Evolutionary conservation across 2,329 filamentous ascomycete species (phyloP).

Genomic region (Fusarium keratoplasticum): DNA sequence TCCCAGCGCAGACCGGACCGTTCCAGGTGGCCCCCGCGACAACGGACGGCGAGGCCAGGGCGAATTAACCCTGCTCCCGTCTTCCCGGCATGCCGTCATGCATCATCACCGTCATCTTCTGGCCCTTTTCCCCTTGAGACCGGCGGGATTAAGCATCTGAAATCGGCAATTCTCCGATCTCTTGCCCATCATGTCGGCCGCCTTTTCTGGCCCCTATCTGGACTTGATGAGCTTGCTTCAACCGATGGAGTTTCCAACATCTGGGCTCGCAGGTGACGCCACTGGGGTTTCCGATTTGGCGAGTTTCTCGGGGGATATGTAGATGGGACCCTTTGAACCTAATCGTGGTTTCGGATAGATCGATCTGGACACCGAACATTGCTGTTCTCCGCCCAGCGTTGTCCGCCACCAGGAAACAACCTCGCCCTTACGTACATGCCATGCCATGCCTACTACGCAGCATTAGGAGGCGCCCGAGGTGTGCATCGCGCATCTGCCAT

Average conservation of each 20-base stretch:
- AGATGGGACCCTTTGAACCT: slow-evolving; percentile 5
- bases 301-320: neutral
- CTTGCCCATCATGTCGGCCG: neutral
- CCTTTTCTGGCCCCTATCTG: neutral
- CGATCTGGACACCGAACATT: neutral
- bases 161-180: neutral
- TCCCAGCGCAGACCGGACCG: slow-evolving; percentile 40
- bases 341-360: slow-evolving; percentile 5
- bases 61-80: slow-evolving; percentile 16
- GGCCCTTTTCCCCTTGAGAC: neutral
- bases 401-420: neutral
- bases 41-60: slow-evolving; percentile 7
- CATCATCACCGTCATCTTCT: slow-evolving; percentile 6
- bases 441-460: neutral
- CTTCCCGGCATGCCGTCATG: slow-evolving; percentile 25
- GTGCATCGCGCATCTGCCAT: neutral
- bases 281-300: neutral
- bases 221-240: neutral
- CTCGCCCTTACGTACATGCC: neutral
- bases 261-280: neutral
- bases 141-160: neutral
- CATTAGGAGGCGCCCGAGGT: neutral
- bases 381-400: neutral
- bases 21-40: slow-evolving; percentile 34
- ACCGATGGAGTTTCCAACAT: neutral